These are phyloP conservation scores for Neonectria neomacrospora DNA, from an alignment of 2,329 filamentous ascomycete genomes.

Conservation along the genomic window DNA sequence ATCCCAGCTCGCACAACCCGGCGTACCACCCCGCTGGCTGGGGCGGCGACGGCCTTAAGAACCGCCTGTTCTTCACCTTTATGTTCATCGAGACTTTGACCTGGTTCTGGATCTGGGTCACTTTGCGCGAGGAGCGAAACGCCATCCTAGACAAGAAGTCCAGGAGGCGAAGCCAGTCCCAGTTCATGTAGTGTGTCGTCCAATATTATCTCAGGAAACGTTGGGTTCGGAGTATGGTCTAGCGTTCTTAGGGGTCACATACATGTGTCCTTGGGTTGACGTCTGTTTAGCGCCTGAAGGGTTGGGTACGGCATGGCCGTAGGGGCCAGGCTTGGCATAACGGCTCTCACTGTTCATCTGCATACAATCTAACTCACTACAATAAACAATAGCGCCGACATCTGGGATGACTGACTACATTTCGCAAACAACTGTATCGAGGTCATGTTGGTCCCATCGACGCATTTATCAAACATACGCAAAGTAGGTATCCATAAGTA, in stretches of 20 bases:
- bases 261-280: neutral
- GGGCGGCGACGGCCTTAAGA: slow-evolving; percentile 78
- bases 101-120: slow-evolving; percentile 89
- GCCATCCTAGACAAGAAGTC: slow-evolving; percentile 55
- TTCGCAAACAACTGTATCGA: neutral
- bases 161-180: slow-evolving; percentile 43
- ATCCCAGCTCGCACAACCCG: slow-evolving; percentile 48
- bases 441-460: slow-evolving; percentile 10
- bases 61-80: slow-evolving; percentile 85
- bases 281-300: neutral
- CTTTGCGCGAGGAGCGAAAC: slow-evolving; percentile 72
- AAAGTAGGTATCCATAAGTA: slow-evolving; percentile 42
- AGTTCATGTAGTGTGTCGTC: slow-evolving; percentile 23
- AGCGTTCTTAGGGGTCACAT: slow-evolving; percentile 14
- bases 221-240: slow-evolving; percentile 9
- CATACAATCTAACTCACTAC: neutral
- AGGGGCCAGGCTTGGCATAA: neutral
- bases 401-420: neutral
- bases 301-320: neutral
- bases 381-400: neutral
- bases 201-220: neutral
- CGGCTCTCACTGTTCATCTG: neutral
- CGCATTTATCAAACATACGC: slow-evolving; percentile 34
- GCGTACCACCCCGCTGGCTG: slow-evolving; percentile 54
- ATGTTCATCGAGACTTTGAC: slow-evolving; percentile 83